A percentile compares a stretch with the other conserved stretches of the same genome.
These are phyloP conservation scores for Daldinia grandis DNA, from an alignment of 495 filamentous ascomycete genomes.

Conservation along the genomic window DNA sequence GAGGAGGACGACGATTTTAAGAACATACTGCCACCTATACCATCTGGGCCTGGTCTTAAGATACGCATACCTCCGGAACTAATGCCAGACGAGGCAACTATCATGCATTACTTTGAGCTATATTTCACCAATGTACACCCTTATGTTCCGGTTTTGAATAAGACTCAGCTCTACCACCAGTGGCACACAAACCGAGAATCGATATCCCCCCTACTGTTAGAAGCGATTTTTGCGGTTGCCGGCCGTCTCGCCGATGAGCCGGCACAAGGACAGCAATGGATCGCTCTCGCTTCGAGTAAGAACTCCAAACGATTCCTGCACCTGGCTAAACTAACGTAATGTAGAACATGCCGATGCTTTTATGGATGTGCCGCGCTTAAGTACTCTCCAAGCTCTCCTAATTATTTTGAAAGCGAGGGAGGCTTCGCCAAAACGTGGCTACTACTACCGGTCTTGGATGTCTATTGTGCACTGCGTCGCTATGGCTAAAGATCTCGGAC, in stretches of 20 bases:
- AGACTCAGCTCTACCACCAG: constrained; percentile 84
- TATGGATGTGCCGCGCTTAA: constrained; percentile 91
- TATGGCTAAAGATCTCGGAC: constrained; percentile 91
- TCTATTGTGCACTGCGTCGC: constrained; percentile 89
- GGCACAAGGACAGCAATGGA: constrained; percentile 88
- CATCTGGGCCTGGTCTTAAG: constrained; percentile 71
- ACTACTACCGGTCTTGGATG: constrained; percentile 99
- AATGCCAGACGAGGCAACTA: constrained; percentile 89
- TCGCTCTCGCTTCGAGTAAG: constrained; percentile 90
- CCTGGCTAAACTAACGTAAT: constrained; percentile 10
- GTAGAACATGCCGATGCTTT: constrained; percentile 93
- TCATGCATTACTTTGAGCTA: constrained; percentile 86
- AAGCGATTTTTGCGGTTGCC: constrained; percentile 95
- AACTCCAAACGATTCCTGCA: constrained; percentile 4
- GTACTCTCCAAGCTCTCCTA: constrained; percentile 91
- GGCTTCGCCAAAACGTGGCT: constrained; percentile 88
- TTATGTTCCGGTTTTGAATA: constrained; percentile 93
- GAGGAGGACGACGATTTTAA: constrained; percentile 77
- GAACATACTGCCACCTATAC: constrained; percentile 68
- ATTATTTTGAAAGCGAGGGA: constrained; percentile 92
- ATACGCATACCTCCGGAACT: constrained; percentile 92
- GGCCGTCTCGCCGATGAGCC: constrained; percentile 84
- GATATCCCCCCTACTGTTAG: constrained; percentile 90
- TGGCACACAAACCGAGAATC: constrained; percentile 87
- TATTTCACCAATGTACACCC: constrained; percentile 95